A percentile compares a stretch with the other conserved stretches of the same genome.
Conservation (phyloP, 2,329 filamentous ascomycete species). For the Pseudocercospora ulei region DNA sequence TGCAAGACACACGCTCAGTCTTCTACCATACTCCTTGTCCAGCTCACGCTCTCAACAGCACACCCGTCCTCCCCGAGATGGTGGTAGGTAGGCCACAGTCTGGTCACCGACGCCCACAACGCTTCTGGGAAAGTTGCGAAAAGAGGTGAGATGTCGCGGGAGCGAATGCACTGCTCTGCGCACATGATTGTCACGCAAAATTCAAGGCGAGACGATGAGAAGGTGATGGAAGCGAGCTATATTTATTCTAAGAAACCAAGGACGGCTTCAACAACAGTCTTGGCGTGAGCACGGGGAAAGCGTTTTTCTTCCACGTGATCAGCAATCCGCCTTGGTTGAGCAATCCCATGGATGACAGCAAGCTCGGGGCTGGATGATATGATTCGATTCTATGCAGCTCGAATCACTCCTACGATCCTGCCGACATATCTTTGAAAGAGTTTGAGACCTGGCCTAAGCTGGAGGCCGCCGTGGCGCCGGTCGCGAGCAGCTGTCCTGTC, state of each 20-base stretch:
- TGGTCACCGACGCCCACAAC: slow-evolving; percentile 15
- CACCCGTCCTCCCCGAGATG: slow-evolving; percentile 43
- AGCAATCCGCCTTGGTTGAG: slow-evolving; percentile 52
- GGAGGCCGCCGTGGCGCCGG: slow-evolving; percentile 21
- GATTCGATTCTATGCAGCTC: slow-evolving; percentile 47
- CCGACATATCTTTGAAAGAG: slow-evolving; percentile 19
- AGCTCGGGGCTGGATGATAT: slow-evolving; percentile 51
- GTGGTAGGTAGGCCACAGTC: slow-evolving; percentile 42
- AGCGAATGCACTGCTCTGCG: slow-evolving; percentile 6
- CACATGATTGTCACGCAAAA: not conserved
- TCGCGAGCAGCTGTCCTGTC: too few relatives aligned
- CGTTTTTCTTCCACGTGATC: slow-evolving; percentile 39
- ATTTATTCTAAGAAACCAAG: too few relatives aligned
- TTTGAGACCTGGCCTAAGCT: slow-evolving; percentile 48
- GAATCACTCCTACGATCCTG: slow-evolving; percentile 56
- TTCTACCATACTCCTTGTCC: slow-evolving; percentile 26
- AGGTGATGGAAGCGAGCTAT: too few relatives aligned
- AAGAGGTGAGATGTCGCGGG: slow-evolving; percentile 36
- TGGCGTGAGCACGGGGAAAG: slow-evolving; percentile 6
- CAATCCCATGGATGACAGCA: slow-evolving; percentile 45
- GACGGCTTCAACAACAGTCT: too few relatives aligned
- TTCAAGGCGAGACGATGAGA: not conserved
- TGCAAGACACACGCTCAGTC: not conserved
- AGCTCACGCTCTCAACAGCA: slow-evolving; percentile 30
- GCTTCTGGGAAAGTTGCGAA: slow-evolving; percentile 14